A percentile compares a stretch with the other conserved stretches of the same genome.
Evolutionary conservation across 768 basidiomycete genomes (phyloP).

Genomic region (Boletellus sp.): DNA sequence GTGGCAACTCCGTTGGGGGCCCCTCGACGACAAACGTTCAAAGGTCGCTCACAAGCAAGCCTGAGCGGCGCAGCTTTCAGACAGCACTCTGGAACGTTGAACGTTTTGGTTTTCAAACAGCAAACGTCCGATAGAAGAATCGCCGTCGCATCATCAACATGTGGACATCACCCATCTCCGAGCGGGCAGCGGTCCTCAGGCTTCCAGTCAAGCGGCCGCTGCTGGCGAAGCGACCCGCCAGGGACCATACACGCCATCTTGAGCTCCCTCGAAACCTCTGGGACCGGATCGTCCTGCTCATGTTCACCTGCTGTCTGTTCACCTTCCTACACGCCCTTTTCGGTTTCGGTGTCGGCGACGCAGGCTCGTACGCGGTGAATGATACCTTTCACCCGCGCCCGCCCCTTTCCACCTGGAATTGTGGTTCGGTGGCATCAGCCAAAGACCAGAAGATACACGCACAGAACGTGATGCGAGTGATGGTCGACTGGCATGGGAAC

Average conservation of each 20-base stretch:
- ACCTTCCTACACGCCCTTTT: conserved; percentile 25
- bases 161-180: conserved; percentile 2
- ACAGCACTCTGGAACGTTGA: not conserved
- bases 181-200: not conserved
- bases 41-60: too few species aligned
- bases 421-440: not conserved
- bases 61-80: not conserved
- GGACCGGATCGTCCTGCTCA: conserved; percentile 22
- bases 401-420: not conserved
- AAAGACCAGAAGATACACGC: not conserved
- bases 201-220: conserved; percentile 1
- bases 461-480: conserved; percentile 2
- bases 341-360: conserved; percentile 16
- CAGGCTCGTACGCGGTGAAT: not conserved
- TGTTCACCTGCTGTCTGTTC: conserved; percentile 25
- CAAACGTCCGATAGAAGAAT: not conserved
- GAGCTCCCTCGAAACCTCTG: conserved; percentile 12
- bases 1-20: too few species aligned
- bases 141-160: conserved; percentile 11
- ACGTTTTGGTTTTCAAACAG: not conserved
- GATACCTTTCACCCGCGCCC: conserved; percentile 1
- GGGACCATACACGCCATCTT: not conserved
- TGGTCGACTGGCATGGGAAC: conserved; percentile 19
- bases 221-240: not conserved
- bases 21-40: too few species aligned